phyloP scores from a whole-genome alignment of 2,329 filamentous ascomycete species.

The Penicillium sp. region DNA sequence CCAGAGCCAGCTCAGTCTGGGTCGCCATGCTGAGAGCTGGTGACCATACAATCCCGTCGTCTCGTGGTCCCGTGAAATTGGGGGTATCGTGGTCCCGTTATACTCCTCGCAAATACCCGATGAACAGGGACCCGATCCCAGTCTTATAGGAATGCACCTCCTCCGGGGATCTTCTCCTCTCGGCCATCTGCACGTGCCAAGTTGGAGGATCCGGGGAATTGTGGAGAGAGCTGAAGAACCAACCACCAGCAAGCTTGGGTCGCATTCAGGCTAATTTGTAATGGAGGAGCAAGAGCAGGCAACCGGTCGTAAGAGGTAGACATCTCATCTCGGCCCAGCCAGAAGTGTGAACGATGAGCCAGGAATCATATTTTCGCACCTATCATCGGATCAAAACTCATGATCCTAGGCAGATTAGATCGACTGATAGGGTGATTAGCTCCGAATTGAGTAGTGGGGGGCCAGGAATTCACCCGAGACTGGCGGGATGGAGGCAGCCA shows the following conservation, averaged over 20 bases:
- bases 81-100: neutral
- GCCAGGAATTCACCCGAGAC: constrained; percentile 4
- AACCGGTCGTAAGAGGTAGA: neutral
- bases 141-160: neutral
- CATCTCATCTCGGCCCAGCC: constrained; percentile 7
- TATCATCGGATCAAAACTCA: constrained; percentile 7
- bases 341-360: constrained; percentile 5
- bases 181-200: constrained; percentile 5
- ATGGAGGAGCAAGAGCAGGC: neutral
- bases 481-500: neutral
- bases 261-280: constrained; percentile 16
- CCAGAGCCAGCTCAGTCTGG: constrained; percentile 21
- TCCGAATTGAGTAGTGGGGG: neutral
- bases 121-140: neutral
- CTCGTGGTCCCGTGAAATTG: neutral
- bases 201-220: constrained; percentile 2
- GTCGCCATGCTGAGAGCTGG: constrained; percentile 8
- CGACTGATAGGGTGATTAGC: no score
- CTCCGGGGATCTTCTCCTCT: neutral
- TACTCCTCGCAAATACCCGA: neutral
- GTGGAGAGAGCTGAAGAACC: constrained; percentile 12
- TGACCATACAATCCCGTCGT: neutral
- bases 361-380: constrained; percentile 15
- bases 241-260: neutral
- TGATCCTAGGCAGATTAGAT: neutral